Conservation (phyloP, 805 yeast genomes). For the Wickerhamiella alocasiicola region DNA sequence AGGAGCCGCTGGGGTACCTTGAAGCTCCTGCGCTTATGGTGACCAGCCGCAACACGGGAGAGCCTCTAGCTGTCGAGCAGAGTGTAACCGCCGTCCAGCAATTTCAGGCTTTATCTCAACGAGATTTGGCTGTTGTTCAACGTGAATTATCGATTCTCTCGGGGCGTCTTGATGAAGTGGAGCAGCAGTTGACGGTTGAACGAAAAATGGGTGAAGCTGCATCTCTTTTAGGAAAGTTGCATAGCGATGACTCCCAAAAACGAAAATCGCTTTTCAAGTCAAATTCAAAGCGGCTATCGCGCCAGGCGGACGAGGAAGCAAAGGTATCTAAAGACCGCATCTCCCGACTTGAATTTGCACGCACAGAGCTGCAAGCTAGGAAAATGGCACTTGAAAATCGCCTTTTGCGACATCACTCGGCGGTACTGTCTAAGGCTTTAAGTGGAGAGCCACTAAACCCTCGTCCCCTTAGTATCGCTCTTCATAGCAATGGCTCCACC, state of each 20-base stretch:
- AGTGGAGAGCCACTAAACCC: constrained; percentile 17
- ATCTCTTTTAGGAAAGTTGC: constrained; percentile 16
- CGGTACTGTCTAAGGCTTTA: constrained; percentile 18
- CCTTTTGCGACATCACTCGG: constrained; percentile 20
- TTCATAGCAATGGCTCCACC: not conserved
- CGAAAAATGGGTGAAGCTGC: constrained; percentile 23
- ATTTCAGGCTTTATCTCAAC: constrained; percentile 15
- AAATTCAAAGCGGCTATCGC: constrained; percentile 16
- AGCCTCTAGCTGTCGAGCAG: constrained; percentile 13
- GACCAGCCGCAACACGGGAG: constrained; percentile 7
- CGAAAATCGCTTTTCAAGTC: constrained; percentile 1
- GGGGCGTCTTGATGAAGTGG: constrained; percentile 15
- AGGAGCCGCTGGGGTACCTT: constrained; percentile 20
- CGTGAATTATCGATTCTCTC: constrained; percentile 15
- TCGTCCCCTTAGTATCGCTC: constrained; percentile 12
- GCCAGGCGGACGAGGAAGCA: constrained; percentile 22
- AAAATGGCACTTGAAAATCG: constrained; percentile 13
- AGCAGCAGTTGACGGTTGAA: constrained; percentile 19
- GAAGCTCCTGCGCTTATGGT: constrained; percentile 22
- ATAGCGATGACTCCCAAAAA: constrained; percentile 7
- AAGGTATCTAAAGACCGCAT: constrained; percentile 15
- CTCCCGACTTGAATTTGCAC: constrained; percentile 13
- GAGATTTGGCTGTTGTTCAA: constrained; percentile 16
- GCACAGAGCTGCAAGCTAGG: constrained; percentile 13
- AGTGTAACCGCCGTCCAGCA: constrained; percentile 17